Evolutionary conservation across 164 flowering plant species (phyloP).

Genomic region (Chloranthus sessilifolius): DNA sequence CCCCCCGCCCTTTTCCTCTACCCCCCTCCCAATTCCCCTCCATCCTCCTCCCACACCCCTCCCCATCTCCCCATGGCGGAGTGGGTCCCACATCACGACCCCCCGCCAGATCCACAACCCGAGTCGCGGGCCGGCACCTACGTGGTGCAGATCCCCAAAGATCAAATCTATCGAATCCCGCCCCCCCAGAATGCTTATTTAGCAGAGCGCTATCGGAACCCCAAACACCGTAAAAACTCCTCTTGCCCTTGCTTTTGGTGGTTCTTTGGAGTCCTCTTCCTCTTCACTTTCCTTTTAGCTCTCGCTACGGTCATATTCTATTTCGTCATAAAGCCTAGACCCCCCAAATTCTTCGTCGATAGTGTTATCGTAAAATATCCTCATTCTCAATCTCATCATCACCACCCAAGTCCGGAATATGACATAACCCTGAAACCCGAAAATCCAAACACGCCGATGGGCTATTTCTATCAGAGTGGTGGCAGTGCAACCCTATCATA

Average conservation of each 20-base stretch:
- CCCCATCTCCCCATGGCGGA: conserved; percentile 9
- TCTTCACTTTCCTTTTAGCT: conserved; percentile 16
- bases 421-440: conserved; percentile 18
- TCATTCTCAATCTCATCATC: background rate
- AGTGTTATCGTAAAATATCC: conserved; percentile 12
- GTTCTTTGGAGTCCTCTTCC: conserved; percentile 12
- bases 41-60: no score
- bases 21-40: background rate
- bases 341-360: conserved; percentile 27
- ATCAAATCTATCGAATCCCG: conserved; percentile 65
- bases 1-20: background rate
- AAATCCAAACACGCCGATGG: conserved; percentile 26
- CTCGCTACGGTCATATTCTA: conserved; percentile 9
- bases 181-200: conserved; percentile 59
- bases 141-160: conserved; percentile 61
- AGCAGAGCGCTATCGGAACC: conserved; percentile 25
- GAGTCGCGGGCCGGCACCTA: conserved; percentile 30
- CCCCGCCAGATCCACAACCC: background rate
- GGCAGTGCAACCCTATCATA: conserved; percentile 27
- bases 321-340: conserved; percentile 17
- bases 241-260: conserved; percentile 9
- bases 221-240: background rate
- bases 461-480: conserved; percentile 24
- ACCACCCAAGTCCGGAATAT: conserved; percentile 6
- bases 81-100: background rate